Percentiles rank a stretch among this genome's conserved stretches.
Conservation (phyloP, 1,284 basidiomycete species). For the Sphagnurus paluster region DNA sequence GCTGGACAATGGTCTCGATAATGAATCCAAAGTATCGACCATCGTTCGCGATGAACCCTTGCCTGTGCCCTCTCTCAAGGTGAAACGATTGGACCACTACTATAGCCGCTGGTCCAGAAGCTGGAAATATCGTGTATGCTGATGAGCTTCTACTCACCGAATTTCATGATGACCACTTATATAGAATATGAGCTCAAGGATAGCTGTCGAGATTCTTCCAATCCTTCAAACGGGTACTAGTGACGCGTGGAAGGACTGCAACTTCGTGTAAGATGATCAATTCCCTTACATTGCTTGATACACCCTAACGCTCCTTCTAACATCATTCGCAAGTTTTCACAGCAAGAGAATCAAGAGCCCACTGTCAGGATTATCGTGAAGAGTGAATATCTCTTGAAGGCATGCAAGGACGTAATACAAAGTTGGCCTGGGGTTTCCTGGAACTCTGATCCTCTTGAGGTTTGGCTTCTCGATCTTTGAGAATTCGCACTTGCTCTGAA, state of each 20-base stretch:
- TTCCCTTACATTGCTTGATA: neutral
- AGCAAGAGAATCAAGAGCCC: slow-evolving; percentile 35
- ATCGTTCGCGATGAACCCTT: slow-evolving; percentile 34
- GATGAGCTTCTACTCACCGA: too few relatives aligned
- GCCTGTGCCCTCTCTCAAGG: slow-evolving; percentile 46
- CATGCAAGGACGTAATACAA: slow-evolving; percentile 53
- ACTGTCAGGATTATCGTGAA: slow-evolving; percentile 55
- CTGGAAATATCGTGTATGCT: slow-evolving; percentile 59
- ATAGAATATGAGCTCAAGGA: slow-evolving; percentile 50
- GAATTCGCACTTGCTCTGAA: neutral
- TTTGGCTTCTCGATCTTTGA: slow-evolving; percentile 18
- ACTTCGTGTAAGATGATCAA: slow-evolving; percentile 42
- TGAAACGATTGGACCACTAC: slow-evolving; percentile 58
- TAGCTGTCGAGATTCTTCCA: slow-evolving; percentile 45
- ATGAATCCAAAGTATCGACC: slow-evolving; percentile 28
- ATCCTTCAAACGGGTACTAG: slow-evolving; percentile 35
- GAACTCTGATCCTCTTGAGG: slow-evolving; percentile 53
- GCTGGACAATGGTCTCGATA: slow-evolving; percentile 1
- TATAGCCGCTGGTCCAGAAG: slow-evolving; percentile 53
- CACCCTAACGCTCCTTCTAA: slow-evolving; percentile 22
- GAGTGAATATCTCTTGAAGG: slow-evolving; percentile 53
- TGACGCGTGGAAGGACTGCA: slow-evolving; percentile 55
- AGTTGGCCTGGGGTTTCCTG: slow-evolving; percentile 57
- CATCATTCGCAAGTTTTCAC: slow-evolving; percentile 48
- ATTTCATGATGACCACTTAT: too few relatives aligned